A percentile compares a stretch with the other conserved stretches of the same genome.
These are phyloP conservation scores for Yarrowia sp. DNA, from an alignment of 805 yeast genomes.

Conservation along the genomic window DNA sequence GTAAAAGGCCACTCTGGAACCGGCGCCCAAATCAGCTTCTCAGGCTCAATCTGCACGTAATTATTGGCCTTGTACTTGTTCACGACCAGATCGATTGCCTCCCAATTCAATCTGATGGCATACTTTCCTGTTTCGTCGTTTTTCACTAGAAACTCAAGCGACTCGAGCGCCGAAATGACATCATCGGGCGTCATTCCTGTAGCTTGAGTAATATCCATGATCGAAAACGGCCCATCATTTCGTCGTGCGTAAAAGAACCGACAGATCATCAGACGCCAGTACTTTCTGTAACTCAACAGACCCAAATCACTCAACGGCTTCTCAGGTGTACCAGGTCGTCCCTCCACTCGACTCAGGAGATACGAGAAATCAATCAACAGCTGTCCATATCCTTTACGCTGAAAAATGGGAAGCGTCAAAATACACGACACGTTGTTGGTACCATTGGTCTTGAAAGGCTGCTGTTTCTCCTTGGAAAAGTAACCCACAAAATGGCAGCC, in stretches of 20 bases:
- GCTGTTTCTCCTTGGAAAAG: constrained; percentile 78
- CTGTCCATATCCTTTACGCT: constrained; percentile 85
- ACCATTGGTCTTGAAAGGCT: neutral
- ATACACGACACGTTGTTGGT: constrained; percentile 81
- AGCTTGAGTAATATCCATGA: constrained; percentile 59
- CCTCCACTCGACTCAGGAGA: constrained; percentile 69
- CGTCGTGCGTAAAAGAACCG: constrained; percentile 26
- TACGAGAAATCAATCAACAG: constrained; percentile 88
- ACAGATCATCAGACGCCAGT: constrained; percentile 74
- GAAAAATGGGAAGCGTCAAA: constrained; percentile 81
- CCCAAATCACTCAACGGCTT: constrained; percentile 91
- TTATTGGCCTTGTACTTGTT: constrained; percentile 54
- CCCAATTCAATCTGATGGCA: constrained; percentile 53
- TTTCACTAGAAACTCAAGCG: constrained; percentile 57
- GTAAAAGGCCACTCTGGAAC: constrained; percentile 23
- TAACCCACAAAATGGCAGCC: constrained; percentile 86
- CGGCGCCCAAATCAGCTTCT: constrained; percentile 60
- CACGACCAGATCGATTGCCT: constrained; percentile 45
- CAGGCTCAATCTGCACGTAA: constrained; percentile 52
- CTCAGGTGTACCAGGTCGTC: constrained; percentile 87
- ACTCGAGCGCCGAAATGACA: constrained; percentile 82
- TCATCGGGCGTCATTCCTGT: constrained; percentile 90
- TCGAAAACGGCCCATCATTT: constrained; percentile 40
- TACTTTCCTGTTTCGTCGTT: constrained; percentile 48
- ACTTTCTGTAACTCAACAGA: constrained; percentile 75